Base-by-base conservation (phyloP, 2,329 filamentous ascomycete genomes). In the Aspergillus texensis region DNA sequence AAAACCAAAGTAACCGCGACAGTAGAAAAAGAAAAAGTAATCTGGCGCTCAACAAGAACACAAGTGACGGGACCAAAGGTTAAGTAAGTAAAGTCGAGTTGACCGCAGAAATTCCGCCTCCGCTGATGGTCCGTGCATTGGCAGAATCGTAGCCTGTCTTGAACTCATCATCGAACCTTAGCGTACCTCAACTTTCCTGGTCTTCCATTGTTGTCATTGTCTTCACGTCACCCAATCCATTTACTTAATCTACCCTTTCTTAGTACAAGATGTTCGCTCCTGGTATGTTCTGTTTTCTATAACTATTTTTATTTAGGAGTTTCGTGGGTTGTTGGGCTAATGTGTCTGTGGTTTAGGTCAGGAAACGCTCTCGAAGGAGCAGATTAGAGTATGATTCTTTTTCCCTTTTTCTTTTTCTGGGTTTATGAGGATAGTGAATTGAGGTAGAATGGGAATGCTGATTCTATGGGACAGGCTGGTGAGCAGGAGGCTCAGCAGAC, bases 401-500 rank as follows among this genome's bases (percentile, higher is more conserved):
- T 28, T 28, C 6, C 30, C 21, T 21, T 21, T 21, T 21, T 34
- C 11, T 50, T 36, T 32, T 24, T 50, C n/a, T 39, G 16, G 6
- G 19, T 28, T 56, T 45, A 24, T 26, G 11, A 21, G 12, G n/a
- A 9, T 28, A 8, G 19, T n/a, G 21, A 24, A 14, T 41, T 34
- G 34, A 3, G 26, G 5, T 32, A 4, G 32, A 32, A 32, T 28
- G 36, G 11, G 24, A 10, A 34, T 24, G 41, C n/a, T 65, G 69
- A 58, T 39, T 39, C 57, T 26, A 24, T 24, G 39, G 26, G 48
- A 32, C 56, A 82, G 80, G 78, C 78, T 58, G 82, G 82, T 72
- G 86, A 89, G 76, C 76, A 81, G 50, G 79, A 84, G 70, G 86
- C 87, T 30, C 75, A 74, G 61, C 77, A 80, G 68, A 85, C 85